phyloP scores from a whole-genome alignment of 2,329 filamentous ascomycete genomes.

The Cadophora luteo-olivacea region DNA sequence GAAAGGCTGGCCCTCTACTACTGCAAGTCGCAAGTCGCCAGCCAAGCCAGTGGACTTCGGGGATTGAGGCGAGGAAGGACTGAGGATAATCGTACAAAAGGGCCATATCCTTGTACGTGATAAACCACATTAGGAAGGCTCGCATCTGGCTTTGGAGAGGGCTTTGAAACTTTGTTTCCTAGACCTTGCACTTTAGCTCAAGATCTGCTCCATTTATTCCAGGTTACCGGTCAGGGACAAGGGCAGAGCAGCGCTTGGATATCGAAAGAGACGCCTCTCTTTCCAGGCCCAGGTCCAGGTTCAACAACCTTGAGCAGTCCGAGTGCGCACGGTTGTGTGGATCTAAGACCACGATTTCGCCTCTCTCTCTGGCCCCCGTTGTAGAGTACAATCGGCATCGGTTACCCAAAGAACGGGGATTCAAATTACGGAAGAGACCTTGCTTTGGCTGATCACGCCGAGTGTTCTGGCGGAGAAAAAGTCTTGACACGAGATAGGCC shows the following conservation, averaged over 20 bases:
- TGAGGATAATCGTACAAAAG: background rate
- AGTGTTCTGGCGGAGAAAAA: conserved; percentile 28
- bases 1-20: background rate
- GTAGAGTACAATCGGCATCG: conserved; percentile 15
- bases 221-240: conserved; percentile 9
- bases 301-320: conserved; percentile 6
- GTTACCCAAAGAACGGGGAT: conserved; percentile 29
- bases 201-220: conserved; percentile 15
- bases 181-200: background rate
- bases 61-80: background rate
- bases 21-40: background rate
- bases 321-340: conserved; percentile 11
- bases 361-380: conserved; percentile 12
- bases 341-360: conserved; percentile 16
- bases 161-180: conserved; percentile 8
- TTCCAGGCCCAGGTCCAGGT: background rate
- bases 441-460: conserved; percentile 29
- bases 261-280: background rate
- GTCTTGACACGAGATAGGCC: conserved; percentile 34
- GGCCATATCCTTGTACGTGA: background rate
- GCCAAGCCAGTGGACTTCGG: background rate
- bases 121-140: background rate
- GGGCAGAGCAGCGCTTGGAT: conserved; percentile 6
- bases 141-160: background rate
- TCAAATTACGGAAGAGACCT: conserved; percentile 30